Evolutionary conservation across 257 asterid species (phyloP).

Genomic region (Solanum gandarillasii): DNA sequence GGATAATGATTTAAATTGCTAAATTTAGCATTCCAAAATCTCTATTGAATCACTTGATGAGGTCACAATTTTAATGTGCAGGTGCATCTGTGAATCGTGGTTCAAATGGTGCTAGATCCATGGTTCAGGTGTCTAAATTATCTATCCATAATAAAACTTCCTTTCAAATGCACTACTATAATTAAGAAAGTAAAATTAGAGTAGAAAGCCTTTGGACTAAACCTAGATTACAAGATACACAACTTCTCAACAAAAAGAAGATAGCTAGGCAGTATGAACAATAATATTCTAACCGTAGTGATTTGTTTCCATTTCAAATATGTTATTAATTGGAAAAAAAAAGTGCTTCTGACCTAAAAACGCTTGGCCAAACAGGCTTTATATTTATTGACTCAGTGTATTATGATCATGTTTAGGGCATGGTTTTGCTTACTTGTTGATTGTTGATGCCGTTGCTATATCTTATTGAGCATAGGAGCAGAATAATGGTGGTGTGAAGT

Average conservation of each 20-base stretch:
- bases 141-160: not conserved
- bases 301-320: not conserved
- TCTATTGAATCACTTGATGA: not conserved
- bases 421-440: not conserved
- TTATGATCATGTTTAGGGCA: not conserved
- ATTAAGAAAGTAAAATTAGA: not conserved
- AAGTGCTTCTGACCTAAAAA: not conserved
- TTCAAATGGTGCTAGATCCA: not conserved
- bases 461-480: not conserved
- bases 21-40: not conserved
- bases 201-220: not conserved
- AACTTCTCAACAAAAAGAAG: not conserved
- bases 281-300: not conserved
- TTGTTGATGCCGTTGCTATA: not conserved
- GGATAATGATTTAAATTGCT: not conserved
- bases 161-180: not conserved
- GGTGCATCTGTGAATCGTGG: not conserved
- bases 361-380: not conserved
- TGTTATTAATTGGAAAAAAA: not conserved
- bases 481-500: not conserved
- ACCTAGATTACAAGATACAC: not conserved
- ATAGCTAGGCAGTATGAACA: not conserved
- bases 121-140: not conserved
- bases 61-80: not conserved
- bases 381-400: not conserved